Conservation (phyloP, 2,329 filamentous ascomycete genomes). For the Penicillium sp. region DNA sequence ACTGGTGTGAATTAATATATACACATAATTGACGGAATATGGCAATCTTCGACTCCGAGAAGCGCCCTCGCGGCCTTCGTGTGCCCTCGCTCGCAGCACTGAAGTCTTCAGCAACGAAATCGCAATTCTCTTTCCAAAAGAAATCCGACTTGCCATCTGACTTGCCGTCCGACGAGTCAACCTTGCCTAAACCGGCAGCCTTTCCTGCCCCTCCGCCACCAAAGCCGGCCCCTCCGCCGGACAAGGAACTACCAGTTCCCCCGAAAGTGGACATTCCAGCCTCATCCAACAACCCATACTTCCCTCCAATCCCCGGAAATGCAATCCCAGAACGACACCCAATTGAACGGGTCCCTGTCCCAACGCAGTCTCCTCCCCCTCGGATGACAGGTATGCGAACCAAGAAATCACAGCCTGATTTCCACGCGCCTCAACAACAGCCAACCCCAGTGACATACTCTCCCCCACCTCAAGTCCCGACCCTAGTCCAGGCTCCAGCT, state of each 20-base stretch:
- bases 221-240: slow-evolving; percentile 31
- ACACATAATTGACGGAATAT: slow-evolving; percentile 16
- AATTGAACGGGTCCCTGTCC: slow-evolving; percentile 7
- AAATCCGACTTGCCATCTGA: slow-evolving; percentile 18
- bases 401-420: slow-evolving; percentile 5
- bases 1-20: background rate
- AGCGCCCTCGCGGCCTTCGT: slow-evolving; percentile 35
- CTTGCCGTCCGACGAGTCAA: slow-evolving; percentile 12
- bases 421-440: background rate
- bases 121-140: slow-evolving; percentile 28
- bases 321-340: slow-evolving; percentile 2
- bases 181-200: slow-evolving; percentile 6
- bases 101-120: slow-evolving; percentile 26
- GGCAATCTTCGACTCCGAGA: slow-evolving; percentile 39
- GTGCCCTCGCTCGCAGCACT: slow-evolving; percentile 35
- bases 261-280: background rate
- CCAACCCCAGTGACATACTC: background rate
- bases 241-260: slow-evolving; percentile 16
- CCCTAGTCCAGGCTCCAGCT: background rate
- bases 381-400: slow-evolving; percentile 5
- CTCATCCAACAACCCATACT: slow-evolving; percentile 9
- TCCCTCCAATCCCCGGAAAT: slow-evolving; percentile 3
- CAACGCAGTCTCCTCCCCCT: background rate
- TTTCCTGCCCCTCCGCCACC: slow-evolving; percentile 21
- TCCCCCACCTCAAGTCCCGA: background rate